Evolutionary conservation across 176 grass and related monocot genomes (phyloP).

Genomic region (Triticum timopheevii): DNA sequence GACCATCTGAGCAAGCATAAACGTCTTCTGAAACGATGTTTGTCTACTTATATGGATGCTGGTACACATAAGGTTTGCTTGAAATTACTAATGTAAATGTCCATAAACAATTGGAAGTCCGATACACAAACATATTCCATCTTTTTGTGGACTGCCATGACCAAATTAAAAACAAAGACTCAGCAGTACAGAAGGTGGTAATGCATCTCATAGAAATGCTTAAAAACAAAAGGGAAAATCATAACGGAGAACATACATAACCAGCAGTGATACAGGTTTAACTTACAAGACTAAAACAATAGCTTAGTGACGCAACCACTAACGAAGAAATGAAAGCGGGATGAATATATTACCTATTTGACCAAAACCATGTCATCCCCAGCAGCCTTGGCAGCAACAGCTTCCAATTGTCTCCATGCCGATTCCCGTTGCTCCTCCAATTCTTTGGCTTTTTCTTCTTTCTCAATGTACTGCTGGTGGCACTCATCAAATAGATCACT

Average conservation of each 20-base stretch:
- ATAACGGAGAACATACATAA: slow-evolving; percentile 29
- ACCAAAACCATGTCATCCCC: slow-evolving; percentile 85
- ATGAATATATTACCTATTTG: slow-evolving; percentile 74
- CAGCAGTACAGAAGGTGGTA: slow-evolving; percentile 49
- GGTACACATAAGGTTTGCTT: slow-evolving; percentile 33
- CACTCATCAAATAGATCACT: slow-evolving; percentile 91
- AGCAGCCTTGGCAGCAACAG: slow-evolving; percentile 53
- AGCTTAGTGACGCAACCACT: slow-evolving; percentile 40
- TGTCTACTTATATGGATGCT: slow-evolving; percentile 36
- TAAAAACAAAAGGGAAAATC: slow-evolving; percentile 32
- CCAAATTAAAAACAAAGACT: slow-evolving; percentile 55
- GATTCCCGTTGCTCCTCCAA: slow-evolving; percentile 64
- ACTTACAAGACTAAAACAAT: slow-evolving; percentile 45
- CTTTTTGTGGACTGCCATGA: slow-evolving; percentile 51
- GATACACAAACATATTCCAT: slow-evolving; percentile 47
- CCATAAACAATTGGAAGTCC: slow-evolving; percentile 39
- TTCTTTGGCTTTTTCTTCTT: slow-evolving; percentile 70
- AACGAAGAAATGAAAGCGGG: slow-evolving; percentile 35
- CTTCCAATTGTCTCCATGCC: slow-evolving; percentile 80
- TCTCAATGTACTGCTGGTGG: slow-evolving; percentile 75
- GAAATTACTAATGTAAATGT: slow-evolving; percentile 47
- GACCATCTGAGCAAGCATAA: slow-evolving; percentile 56
- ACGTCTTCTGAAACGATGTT: slow-evolving; percentile 45
- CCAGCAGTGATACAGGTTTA: slow-evolving; percentile 37
- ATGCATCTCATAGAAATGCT: slow-evolving; percentile 47